Conservation (phyloP, 2,329 filamentous ascomycete genomes). For the Stagonosporopsis chrysanthemi region DNA sequence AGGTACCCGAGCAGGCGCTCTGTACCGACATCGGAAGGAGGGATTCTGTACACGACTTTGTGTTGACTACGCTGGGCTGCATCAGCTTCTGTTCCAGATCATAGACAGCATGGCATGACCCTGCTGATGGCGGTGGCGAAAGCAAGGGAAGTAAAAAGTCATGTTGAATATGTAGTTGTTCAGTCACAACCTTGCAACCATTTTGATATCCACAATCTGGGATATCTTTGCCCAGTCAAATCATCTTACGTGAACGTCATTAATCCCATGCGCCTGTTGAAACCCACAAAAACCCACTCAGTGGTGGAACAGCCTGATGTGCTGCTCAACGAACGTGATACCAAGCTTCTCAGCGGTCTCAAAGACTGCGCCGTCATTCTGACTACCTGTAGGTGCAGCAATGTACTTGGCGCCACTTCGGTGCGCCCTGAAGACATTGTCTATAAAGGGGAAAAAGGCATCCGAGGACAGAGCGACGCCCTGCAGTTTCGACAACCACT, state of each 20-base stretch:
- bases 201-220: slow-evolving; percentile 17
- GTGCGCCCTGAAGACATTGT: slow-evolving; percentile 93
- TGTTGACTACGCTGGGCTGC: neutral
- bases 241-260: slow-evolving; percentile 19
- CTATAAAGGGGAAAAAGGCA: slow-evolving; percentile 98
- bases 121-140: neutral
- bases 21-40: slow-evolving; percentile 2
- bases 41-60: neutral
- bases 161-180: slow-evolving; percentile 18
- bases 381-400: slow-evolving; percentile 88
- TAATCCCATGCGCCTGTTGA: slow-evolving; percentile 19
- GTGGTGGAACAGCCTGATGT: slow-evolving; percentile 92
- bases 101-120: neutral
- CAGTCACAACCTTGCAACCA: slow-evolving; percentile 3
- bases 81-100: neutral
- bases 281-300: slow-evolving; percentile 54
- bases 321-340: slow-evolving; percentile 96
- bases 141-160: slow-evolving; percentile 2
- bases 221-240: slow-evolving; percentile 13
- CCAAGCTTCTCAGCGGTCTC: slow-evolving; percentile 89
- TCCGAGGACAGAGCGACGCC: slow-evolving; percentile 90
- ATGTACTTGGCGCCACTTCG: slow-evolving; percentile 95
- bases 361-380: slow-evolving; percentile 83
- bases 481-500: slow-evolving; percentile 82
- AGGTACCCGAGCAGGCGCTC: slow-evolving; percentile 6